Evolutionary conservation across 169 alveolate genomes (phyloP).

Genomic region (Cryptosporidium viatorum): DNA sequence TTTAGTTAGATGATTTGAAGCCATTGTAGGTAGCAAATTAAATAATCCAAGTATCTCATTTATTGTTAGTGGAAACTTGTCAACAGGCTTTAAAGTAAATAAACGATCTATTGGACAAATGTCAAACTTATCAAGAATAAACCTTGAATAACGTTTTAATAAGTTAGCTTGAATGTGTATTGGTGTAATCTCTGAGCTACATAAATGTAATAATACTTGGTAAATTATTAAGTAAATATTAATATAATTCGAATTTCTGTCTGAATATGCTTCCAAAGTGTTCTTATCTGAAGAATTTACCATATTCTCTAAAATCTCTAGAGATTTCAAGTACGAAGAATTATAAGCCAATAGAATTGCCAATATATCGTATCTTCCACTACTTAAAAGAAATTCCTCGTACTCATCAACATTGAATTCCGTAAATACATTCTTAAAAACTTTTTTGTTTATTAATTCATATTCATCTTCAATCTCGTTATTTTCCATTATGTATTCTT

Average conservation of each 20-base stretch:
- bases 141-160: conserved; percentile 58
- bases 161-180: conserved; percentile 67
- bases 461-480: neutral
- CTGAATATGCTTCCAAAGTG: neutral
- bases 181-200: conserved; percentile 55
- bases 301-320: conserved; percentile 44
- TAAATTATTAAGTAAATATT: conserved; percentile 29
- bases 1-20: conserved; percentile 29
- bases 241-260: conserved; percentile 11
- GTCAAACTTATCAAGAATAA: conserved; percentile 38
- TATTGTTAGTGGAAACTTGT: conserved; percentile 49
- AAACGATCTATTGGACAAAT: conserved; percentile 21
- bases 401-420: conserved; percentile 34
- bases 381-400: conserved; percentile 35
- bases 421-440: neutral
- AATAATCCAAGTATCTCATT: conserved; percentile 56
- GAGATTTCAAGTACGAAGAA: conserved; percentile 41
- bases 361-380: conserved; percentile 39
- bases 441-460: neutral
- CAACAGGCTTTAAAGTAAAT: conserved; percentile 56
- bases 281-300: conserved; percentile 14
- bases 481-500: neutral
- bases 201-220: conserved; percentile 26
- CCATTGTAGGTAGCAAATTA: neutral
- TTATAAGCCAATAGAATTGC: conserved; percentile 27